Evolutionary conservation across 345 rosid genomes (phyloP), one percentile per base, ranked within the genome.

Genomic region (Boechera retrofracta): DNA sequence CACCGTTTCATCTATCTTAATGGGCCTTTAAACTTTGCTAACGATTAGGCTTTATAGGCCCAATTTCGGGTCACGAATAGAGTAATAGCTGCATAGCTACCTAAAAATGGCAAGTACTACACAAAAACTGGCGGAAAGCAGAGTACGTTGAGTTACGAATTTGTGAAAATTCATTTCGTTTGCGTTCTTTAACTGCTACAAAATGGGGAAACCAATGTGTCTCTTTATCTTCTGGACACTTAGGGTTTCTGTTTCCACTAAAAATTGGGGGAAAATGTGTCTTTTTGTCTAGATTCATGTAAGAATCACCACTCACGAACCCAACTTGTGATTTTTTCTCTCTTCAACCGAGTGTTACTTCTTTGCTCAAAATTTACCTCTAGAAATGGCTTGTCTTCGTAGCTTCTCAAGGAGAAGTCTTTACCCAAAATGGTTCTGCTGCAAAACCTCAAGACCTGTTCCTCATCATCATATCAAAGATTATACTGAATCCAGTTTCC

Each of bases 351-450:
- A 21, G 21, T 0, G 1, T 21, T 21, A 21, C n/a, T n/a, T n/a
- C n/a, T n/a, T n/a, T n/a, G n/a, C n/a, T 31, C 28, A 56, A 56
- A 12, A 29, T 18, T 16, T 18, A 41, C 15, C 26, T 44, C 10
- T 47, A 9, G 39, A 39, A 69, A 69, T 69, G 74, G 42, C 74
- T 10, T 70, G 65, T 45, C 65, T 70, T 32, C 56, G 64, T 42
- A 57, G 55, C 55, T 57, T 57, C 44, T 42, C 74, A 42, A 70
- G 74, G 56, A 70, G 65, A 44, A 57, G 36, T 15, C 33, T 70
- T 70, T 70, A 36, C 26, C 5, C 32, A 11, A 70, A 70, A 57
- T 70, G 54, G 65, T 32, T 71, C 18, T 21, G 36, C 52, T 42
- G 4, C 67, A 67, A 35, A 5, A 67, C 33, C 55, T 31, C 55